Evolutionary conservation across 2,329 filamentous ascomycete genomes (phyloP), one percentile per base, ranked within the genome.

Genomic region (Ophiostoma australiae): DNA sequence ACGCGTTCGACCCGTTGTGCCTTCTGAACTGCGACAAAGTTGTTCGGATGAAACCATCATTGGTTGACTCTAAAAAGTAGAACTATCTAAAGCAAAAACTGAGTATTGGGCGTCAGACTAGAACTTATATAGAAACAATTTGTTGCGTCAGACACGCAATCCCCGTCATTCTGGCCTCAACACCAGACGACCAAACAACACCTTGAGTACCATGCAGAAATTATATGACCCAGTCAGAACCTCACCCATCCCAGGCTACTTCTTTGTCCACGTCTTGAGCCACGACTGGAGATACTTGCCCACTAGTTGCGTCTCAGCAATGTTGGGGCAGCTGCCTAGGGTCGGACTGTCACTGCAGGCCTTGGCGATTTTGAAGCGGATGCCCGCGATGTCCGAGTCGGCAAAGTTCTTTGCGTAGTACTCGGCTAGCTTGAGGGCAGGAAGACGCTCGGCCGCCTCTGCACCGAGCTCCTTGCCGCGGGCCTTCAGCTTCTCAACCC

Each of bases 1-100:
- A 88, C 76, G 90, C 92, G 0, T 91, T 93, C 74, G 92, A 95
- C 79, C 92, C 92, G 2, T 81, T 93, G 44, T 90, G 86, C 75
- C 79, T 91, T 69, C 82, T 90, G 69, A 91, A 91, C 80, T 88
- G 85, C 75, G 89, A 91, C 81, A 91, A 91, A 81, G 84, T 91
- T 33, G 80, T 91, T 15, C 84, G 89, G 70, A 82, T 90, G 76
- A 82, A 90, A 79, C 58, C 58, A 20, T 63, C 58, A 17, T 33
- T 63, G 58, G 15, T 33, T 31, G 58, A 63, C 58, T 33, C 27
- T 31, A 33, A 17, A 13, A 63, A 33, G 27, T 63, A 61, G 23
- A 61, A 8, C n/a, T 10, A 4, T 10, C 7, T 3, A 4, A 27
- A 15, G 6, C 3, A 27, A 11, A 13, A 4, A 33, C 23, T 17